These are phyloP conservation scores for Pichia norvegensis DNA, from an alignment of 1,139 yeast genomes.

Conservation along the genomic window DNA sequence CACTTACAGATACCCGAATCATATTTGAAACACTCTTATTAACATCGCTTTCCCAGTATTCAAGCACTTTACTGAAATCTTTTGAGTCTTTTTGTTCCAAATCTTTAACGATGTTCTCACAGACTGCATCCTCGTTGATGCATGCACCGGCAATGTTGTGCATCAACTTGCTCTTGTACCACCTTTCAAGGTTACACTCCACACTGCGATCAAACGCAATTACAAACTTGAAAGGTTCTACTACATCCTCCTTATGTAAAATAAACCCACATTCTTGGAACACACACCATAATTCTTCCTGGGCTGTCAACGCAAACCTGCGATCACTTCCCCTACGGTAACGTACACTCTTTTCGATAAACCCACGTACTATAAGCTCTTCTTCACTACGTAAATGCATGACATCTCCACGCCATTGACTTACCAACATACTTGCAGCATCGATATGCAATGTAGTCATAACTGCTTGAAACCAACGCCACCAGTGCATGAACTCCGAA, in stretches of 20 bases:
- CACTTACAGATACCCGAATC: background rate
- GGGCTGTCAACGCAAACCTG: background rate
- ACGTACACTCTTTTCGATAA: background rate
- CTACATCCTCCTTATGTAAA: background rate
- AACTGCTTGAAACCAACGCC: background rate
- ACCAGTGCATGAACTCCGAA: background rate
- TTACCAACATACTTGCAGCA: background rate
- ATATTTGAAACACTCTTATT: background rate
- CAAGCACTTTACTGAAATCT: background rate
- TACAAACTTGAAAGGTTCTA: background rate
- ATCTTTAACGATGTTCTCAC: background rate
- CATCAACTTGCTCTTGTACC: background rate
- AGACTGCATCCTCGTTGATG: background rate
- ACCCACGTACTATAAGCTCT: background rate
- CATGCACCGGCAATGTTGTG: background rate
- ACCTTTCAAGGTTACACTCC: background rate
- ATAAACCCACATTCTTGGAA: background rate
- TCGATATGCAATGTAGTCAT: background rate
- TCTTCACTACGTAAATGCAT: background rate
- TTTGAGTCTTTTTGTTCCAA: background rate
- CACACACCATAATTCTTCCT: background rate
- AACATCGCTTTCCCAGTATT: background rate
- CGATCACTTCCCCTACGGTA: background rate
- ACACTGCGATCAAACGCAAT: background rate
- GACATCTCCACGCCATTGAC: background rate